Percentiles rank a stretch among this genome's conserved stretches.
Evolutionary conservation across 2,329 filamentous ascomycete species (phyloP).

Genomic region (Dactylellina cionopaga): DNA sequence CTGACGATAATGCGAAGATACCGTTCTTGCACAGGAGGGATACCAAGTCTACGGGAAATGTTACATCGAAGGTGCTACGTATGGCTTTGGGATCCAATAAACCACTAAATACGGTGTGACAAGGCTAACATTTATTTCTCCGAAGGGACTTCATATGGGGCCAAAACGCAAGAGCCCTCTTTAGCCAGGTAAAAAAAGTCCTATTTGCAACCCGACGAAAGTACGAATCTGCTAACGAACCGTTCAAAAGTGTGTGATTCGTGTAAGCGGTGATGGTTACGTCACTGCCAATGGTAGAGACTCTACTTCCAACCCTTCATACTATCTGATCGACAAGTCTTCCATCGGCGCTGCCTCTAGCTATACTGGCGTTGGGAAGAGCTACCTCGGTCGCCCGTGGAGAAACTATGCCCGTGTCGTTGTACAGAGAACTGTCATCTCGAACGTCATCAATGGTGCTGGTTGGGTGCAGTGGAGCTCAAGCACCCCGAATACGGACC

Average conservation of each 20-base stretch:
- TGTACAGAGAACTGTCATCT: constrained; percentile 66
- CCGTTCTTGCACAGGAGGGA: constrained; percentile 65
- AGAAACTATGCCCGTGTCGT: constrained; percentile 65
- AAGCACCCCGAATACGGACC: constrained; percentile 64
- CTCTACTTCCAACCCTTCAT: constrained; percentile 61
- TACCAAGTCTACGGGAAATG: constrained; percentile 68
- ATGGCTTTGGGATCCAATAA: constrained; percentile 12
- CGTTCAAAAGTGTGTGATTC: constrained; percentile 58
- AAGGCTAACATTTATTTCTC: background rate
- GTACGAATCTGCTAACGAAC: background rate
- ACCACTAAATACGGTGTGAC: background rate
- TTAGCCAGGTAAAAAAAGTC: constrained; percentile 61
- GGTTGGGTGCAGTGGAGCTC: constrained; percentile 70
- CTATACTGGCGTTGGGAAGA: constrained; percentile 61
- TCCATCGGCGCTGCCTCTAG: constrained; percentile 62
- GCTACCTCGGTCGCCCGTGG: constrained; percentile 68
- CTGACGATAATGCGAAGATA: no score
- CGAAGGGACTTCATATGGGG: constrained; percentile 69
- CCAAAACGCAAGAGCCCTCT: constrained; percentile 66
- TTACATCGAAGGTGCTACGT: constrained; percentile 68
- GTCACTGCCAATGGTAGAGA: constrained; percentile 64
- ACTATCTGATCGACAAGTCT: constrained; percentile 69
- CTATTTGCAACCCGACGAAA: background rate
- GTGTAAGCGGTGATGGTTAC: constrained; percentile 64
- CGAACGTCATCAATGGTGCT: constrained; percentile 68